Percentiles rank a stretch among this genome's conserved stretches.
Evolutionary conservation across 805 yeast species (phyloP).

Genomic region (Candida suzukii): DNA sequence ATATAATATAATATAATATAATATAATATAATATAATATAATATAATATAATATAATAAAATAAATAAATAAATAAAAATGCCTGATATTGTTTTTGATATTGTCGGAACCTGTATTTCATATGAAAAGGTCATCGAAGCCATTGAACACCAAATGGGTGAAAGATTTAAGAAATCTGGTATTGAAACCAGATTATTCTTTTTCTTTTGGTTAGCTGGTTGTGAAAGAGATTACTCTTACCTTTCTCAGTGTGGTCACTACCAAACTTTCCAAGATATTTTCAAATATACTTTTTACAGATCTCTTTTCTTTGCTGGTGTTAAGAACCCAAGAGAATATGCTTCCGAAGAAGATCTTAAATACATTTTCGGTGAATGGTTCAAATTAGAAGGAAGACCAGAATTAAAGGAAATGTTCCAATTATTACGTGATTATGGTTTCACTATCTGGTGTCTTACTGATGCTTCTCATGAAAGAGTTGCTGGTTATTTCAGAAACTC

Average conservation of each 20-base stretch:
- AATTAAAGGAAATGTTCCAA: slow-evolving; percentile 20
- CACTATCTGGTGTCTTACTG: slow-evolving; percentile 24
- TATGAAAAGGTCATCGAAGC: slow-evolving; percentile 18
- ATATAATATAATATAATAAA: too few relatives aligned
- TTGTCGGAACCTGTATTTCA: slow-evolving; percentile 23
- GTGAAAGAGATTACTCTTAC: slow-evolving; percentile 72
- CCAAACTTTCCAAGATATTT: slow-evolving; percentile 18
- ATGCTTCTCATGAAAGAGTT: slow-evolving; percentile 21
- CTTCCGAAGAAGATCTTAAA: slow-evolving; percentile 21
- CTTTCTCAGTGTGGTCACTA: slow-evolving; percentile 20
- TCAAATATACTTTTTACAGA: slow-evolving; percentile 21
- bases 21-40: too few relatives aligned
- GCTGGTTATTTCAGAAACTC: slow-evolving; percentile 20
- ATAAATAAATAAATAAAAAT: too few relatives aligned
- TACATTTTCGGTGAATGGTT: slow-evolving; percentile 17
- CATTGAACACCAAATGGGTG: slow-evolving; percentile 16
- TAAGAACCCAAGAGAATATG: slow-evolving; percentile 19
- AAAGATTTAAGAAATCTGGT: slow-evolving; percentile 13
- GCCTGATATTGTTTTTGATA: slow-evolving; percentile 24
- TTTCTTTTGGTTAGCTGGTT: slow-evolving; percentile 37
- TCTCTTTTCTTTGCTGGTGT: slow-evolving; percentile 21
- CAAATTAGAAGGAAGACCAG: slow-evolving; percentile 20
- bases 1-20: too few relatives aligned
- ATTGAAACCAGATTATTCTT: slow-evolving; percentile 15
- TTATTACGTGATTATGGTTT: slow-evolving; percentile 23